phyloP scores from a whole-genome alignment of 83 land plant species.

The Larix sibirica region DNA sequence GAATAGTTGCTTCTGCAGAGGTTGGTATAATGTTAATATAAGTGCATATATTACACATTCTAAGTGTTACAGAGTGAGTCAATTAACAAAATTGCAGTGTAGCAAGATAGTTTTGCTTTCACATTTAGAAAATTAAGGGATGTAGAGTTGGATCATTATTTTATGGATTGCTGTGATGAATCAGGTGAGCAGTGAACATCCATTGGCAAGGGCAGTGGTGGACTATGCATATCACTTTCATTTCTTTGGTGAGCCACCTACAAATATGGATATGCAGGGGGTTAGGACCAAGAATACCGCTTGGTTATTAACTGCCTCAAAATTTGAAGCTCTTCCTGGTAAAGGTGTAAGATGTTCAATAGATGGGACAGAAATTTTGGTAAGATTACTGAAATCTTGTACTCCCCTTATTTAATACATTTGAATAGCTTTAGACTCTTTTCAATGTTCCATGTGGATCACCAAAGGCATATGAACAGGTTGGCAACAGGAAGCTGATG shows the following conservation, averaged over 20 bases:
- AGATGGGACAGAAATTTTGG: slow-evolving; percentile 63
- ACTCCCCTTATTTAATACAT: neutral
- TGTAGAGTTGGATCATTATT: slow-evolving; percentile 1
- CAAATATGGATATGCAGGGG: slow-evolving; percentile 27
- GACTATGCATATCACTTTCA: slow-evolving; percentile 81
- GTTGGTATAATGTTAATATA: slow-evolving; percentile 31
- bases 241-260: slow-evolving; percentile 55
- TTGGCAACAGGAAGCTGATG: slow-evolving; percentile 85
- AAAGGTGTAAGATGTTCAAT: slow-evolving; percentile 82
- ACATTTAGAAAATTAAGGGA: neutral
- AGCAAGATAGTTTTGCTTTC: neutral
- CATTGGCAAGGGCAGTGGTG: slow-evolving; percentile 81
- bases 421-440: neutral
- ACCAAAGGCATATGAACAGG: slow-evolving; percentile 22
- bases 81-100: neutral
- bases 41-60: neutral
- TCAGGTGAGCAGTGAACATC: slow-evolving; percentile 92
- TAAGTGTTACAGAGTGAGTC: neutral
- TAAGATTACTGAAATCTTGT: slow-evolving; percentile 20
- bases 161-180: slow-evolving; percentile 13
- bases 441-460: neutral
- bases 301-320: slow-evolving; percentile 73
- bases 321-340: slow-evolving; percentile 84
- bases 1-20: slow-evolving; percentile 96
- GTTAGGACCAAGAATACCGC: slow-evolving; percentile 31